phyloP scores from a whole-genome alignment of 176 grass and related monocot genomes.

The Eleusine coracana region DNA sequence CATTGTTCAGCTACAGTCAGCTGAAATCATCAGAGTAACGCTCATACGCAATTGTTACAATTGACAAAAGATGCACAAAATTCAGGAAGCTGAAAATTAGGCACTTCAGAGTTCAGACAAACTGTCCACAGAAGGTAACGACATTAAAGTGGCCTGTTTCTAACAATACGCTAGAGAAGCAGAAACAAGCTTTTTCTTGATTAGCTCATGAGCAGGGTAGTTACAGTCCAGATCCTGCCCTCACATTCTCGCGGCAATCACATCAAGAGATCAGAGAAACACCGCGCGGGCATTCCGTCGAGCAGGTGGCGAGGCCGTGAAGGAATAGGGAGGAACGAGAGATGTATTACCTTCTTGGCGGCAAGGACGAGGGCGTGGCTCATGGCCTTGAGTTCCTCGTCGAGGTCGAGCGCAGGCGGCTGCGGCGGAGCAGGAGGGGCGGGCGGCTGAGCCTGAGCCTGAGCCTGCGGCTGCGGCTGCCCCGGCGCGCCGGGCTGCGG shows the following conservation, averaged over 20 bases:
- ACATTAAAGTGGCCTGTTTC: not conserved
- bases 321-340: not conserved
- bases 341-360: slow-evolving; percentile 66
- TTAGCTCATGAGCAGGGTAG: not conserved
- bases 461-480: not conserved
- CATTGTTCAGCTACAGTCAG: not conserved
- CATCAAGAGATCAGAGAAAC: too few relatives aligned
- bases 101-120: too few relatives aligned
- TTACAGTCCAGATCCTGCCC: not conserved
- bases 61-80: not conserved
- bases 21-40: not conserved
- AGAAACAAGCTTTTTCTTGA: not conserved
- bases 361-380: slow-evolving; percentile 79
- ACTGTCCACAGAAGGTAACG: not conserved
- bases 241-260: not conserved
- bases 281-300: not conserved
- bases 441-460: not conserved
- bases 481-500: slow-evolving; percentile 30
- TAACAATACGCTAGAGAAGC: not conserved
- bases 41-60: not conserved
- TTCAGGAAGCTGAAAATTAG: not conserved
- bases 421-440: not conserved
- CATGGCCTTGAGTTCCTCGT: slow-evolving; percentile 86
- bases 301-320: slow-evolving; percentile 19
- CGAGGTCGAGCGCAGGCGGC: slow-evolving; percentile 50